Conservation (phyloP, 257 asterid species). For the Mentha longifolia region DNA sequence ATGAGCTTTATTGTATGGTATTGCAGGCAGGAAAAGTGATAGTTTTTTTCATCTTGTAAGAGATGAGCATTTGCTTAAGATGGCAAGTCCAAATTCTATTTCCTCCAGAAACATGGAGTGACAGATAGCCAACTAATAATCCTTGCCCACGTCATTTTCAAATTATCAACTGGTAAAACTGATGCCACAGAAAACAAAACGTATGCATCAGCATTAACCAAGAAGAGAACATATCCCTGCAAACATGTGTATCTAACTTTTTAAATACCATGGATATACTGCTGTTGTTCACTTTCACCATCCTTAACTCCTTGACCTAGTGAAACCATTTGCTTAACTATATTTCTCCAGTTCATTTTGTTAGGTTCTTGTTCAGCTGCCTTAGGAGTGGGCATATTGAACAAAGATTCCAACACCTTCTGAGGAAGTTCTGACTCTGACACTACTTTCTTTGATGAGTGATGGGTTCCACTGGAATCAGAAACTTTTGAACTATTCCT, state of each 20-base stretch:
- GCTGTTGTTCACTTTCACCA: conserved; percentile 40
- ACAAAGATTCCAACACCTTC: conserved; percentile 77
- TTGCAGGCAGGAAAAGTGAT: conserved; percentile 3
- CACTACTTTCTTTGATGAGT: conserved; percentile 43
- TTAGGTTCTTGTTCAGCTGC: conserved; percentile 76
- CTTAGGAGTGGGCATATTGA: conserved; percentile 82
- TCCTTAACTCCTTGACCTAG: conserved; percentile 63
- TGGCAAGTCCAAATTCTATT: conserved; percentile 12
- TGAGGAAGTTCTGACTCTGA: conserved; percentile 67
- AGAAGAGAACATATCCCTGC: conserved; percentile 19
- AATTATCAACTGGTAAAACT: not conserved
- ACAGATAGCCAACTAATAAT: not conserved
- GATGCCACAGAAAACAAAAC: conserved; percentile 22
- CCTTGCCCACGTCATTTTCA: not conserved
- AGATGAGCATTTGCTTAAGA: not conserved
- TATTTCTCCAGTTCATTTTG: conserved; percentile 88
- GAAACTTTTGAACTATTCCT: conserved; percentile 53
- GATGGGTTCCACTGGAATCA: conserved; percentile 42
- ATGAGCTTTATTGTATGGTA: conserved; percentile 12
- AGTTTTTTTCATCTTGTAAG: not conserved
- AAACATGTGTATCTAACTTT: conserved; percentile 18
- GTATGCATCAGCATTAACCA: not conserved
- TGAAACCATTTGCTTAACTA: conserved; percentile 77
- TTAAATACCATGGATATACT: conserved; percentile 54
- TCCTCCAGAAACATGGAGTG: conserved; percentile 24